Evolutionary conservation across 116 monocot species (phyloP).

Genomic region (Cymodocea nodosa): DNA sequence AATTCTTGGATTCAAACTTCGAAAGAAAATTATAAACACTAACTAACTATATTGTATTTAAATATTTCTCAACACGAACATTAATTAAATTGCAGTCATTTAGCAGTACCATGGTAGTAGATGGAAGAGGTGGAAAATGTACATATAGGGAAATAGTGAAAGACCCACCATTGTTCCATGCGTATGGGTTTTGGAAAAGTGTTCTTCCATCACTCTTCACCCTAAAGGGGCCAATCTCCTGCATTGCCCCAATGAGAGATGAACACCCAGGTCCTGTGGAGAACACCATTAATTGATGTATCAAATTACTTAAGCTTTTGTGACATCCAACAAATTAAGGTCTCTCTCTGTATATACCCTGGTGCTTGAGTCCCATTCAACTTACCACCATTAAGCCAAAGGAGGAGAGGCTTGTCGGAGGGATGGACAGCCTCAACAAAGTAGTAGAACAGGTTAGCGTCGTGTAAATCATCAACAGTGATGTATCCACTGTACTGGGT

Average conservation of each 20-base stretch:
- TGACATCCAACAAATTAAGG: too few species aligned
- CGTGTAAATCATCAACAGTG: slow-evolving; percentile 4
- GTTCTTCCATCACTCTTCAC: slow-evolving; percentile 36
- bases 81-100: too few species aligned
- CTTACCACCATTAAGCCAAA: slow-evolving; percentile 17
- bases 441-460: slow-evolving; percentile 14
- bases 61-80: too few species aligned
- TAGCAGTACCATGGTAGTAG: too few species aligned
- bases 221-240: slow-evolving; percentile 53
- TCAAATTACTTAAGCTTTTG: too few species aligned
- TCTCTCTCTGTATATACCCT: too few species aligned
- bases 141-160: too few species aligned
- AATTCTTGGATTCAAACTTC: neutral
- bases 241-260: slow-evolving; percentile 48
- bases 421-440: slow-evolving; percentile 8
- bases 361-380: too few species aligned
- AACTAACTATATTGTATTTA: too few species aligned
- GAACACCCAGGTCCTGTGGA: slow-evolving; percentile 49
- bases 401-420: slow-evolving; percentile 7
- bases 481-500: slow-evolving; percentile 12
- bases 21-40: too few species aligned
- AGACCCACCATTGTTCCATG: slow-evolving; percentile 43
- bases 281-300: too few species aligned
- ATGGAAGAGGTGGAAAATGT: neutral
- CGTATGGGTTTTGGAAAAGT: slow-evolving; percentile 23